Evolutionary conservation across 140 eudicot species (phyloP).

Genomic region (Ambrosia hybrid): DNA sequence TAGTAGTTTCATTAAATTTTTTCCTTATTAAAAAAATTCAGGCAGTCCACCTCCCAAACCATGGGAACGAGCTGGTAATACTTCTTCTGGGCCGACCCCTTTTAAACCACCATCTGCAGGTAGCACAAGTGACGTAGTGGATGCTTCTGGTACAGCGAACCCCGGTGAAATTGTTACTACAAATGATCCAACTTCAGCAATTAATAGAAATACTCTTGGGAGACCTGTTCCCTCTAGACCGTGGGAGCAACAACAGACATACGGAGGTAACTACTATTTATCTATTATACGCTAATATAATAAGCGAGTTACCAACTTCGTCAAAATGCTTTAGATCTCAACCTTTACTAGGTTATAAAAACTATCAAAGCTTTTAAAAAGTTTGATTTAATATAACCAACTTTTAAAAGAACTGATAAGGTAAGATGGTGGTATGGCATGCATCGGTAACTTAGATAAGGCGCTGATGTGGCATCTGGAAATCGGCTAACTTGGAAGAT

Average conservation of each 20-base stretch:
- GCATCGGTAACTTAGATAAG: not conserved
- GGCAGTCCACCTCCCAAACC: slow-evolving; percentile 88
- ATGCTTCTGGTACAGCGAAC: slow-evolving; percentile 91
- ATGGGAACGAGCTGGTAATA: slow-evolving; percentile 83
- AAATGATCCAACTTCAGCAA: slow-evolving; percentile 44
- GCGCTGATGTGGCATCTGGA: slow-evolving; percentile 8
- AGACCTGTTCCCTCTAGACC: slow-evolving; percentile 91
- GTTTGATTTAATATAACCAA: not conserved
- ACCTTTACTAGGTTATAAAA: not conserved
- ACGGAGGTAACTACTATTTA: slow-evolving; percentile 50
- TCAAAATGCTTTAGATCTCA: not conserved
- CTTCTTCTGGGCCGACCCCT: slow-evolving; percentile 86
- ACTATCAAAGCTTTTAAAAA: not conserved
- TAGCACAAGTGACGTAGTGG: slow-evolving; percentile 88
- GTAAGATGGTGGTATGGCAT: not conserved
- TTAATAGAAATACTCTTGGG: slow-evolving; percentile 57
- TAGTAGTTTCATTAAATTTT: not conserved
- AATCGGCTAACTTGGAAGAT: not conserved
- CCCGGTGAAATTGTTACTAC: slow-evolving; percentile 87
- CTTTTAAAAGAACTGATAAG: not conserved
- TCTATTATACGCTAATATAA: slow-evolving; percentile 3
- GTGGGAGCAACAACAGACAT: slow-evolving; percentile 82
- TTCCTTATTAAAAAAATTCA: not conserved
- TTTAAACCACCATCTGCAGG: slow-evolving; percentile 88
- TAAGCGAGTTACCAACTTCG: not conserved